Conservation (phyloP, 2,329 filamentous ascomycete species). For the Hypoxylon sp. region DNA sequence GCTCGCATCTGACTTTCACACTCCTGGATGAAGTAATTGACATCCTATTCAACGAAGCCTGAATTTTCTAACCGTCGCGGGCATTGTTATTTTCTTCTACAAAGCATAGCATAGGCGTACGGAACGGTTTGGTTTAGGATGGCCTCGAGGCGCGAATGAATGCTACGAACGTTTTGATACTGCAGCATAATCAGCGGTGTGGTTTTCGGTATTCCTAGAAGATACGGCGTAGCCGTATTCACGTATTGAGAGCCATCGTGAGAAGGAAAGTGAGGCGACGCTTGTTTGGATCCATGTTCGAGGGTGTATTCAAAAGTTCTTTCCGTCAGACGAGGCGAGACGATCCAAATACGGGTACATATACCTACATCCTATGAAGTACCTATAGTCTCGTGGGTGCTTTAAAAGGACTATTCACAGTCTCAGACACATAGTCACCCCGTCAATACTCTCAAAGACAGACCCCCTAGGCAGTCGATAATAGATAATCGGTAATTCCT, state of each 20-base stretch:
- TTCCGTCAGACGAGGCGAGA: slow-evolving; percentile 5
- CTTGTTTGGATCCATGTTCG: slow-evolving; percentile 28
- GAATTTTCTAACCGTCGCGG: slow-evolving; percentile 12
- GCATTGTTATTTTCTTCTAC: slow-evolving; percentile 25
- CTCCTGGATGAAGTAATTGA: slow-evolving; percentile 79
- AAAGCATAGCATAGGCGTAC: slow-evolving; percentile 44
- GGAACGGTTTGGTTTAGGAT: slow-evolving; percentile 28
- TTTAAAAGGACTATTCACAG: slow-evolving; percentile 9
- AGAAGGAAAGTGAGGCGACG: slow-evolving; percentile 27
- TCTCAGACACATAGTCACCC: background rate
- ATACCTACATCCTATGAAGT: background rate
- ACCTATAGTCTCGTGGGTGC: background rate
- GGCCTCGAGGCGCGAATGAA: slow-evolving; percentile 23
- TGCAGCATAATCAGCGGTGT: slow-evolving; percentile 28
- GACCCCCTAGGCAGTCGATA: slow-evolving; percentile 2
- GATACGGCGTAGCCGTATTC: slow-evolving; percentile 11
- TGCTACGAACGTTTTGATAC: slow-evolving; percentile 17
- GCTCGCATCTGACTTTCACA: slow-evolving; percentile 78
- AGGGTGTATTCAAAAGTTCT: slow-evolving; percentile 14
- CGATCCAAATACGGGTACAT: slow-evolving; percentile 1
- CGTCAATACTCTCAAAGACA: slow-evolving; percentile 8
- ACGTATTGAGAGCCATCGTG: slow-evolving; percentile 21
- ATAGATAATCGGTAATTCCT: slow-evolving; percentile 17
- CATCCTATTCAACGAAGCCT: slow-evolving; percentile 70
- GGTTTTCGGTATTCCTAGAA: slow-evolving; percentile 4